Evolutionary conservation across 2,329 filamentous ascomycete genomes (phyloP).

Genomic region (Aspergillus sergii): DNA sequence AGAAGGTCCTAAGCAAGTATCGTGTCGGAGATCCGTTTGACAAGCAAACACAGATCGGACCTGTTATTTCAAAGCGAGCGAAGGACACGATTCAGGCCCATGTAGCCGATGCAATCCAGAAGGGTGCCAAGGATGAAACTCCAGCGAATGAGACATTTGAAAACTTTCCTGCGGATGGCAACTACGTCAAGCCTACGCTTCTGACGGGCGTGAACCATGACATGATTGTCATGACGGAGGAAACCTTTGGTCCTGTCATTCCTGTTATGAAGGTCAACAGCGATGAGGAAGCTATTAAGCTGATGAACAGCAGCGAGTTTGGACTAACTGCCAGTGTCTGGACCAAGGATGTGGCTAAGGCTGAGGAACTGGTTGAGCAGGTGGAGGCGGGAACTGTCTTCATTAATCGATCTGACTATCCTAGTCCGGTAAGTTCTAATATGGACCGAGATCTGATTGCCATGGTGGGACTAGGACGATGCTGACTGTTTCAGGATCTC

Average conservation of each 20-base stretch:
- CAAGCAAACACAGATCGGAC: conserved; percentile 78
- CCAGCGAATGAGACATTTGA: conserved; percentile 78
- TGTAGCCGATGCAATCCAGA: conserved; percentile 77
- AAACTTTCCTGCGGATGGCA: conserved; percentile 73
- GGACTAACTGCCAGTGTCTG: conserved; percentile 96
- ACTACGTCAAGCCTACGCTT: conserved; percentile 85
- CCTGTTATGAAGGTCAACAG: conserved; percentile 82
- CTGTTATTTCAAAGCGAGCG: conserved; percentile 80
- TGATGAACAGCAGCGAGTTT: conserved; percentile 96
- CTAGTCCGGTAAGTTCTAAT: conserved; percentile 72
- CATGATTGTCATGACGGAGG: conserved; percentile 89
- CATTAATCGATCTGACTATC: conserved; percentile 91
- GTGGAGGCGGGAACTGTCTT: conserved; percentile 95
- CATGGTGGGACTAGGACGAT: neutral
- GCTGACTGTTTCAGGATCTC: conserved; percentile 63
- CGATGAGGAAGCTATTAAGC: conserved; percentile 76
- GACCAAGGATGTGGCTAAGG: conserved; percentile 82
- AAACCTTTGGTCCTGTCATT: conserved; percentile 93
- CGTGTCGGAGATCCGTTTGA: conserved; percentile 86
- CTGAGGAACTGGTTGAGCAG: conserved; percentile 73
- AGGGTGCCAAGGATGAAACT: conserved; percentile 82
- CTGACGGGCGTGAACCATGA: conserved; percentile 76
- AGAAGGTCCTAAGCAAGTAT: conserved; percentile 79
- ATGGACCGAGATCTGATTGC: neutral
- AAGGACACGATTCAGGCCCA: conserved; percentile 77